These are phyloP conservation scores for Kwoniella mangroviensis DNA, from an alignment of 768 basidiomycete species.

Conservation along the genomic window DNA sequence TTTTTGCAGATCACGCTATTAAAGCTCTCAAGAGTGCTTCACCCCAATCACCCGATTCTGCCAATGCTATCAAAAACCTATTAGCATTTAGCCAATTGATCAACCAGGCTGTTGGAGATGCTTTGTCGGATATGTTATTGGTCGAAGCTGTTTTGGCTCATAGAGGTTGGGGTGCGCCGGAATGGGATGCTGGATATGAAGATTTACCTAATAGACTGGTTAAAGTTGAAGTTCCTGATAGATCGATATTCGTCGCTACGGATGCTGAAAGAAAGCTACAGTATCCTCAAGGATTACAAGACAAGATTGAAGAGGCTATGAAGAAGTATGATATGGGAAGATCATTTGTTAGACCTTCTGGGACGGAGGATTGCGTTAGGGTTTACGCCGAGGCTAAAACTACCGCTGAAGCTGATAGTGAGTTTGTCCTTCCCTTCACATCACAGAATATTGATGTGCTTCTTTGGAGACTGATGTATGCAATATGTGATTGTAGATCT, in stretches of 20 bases:
- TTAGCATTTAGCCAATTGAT: slow-evolving; percentile 79
- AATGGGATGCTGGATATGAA: slow-evolving; percentile 91
- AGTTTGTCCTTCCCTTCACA: slow-evolving; percentile 48
- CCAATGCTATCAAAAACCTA: slow-evolving; percentile 76
- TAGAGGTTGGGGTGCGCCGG: slow-evolving; percentile 74
- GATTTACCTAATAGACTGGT: slow-evolving; percentile 94
- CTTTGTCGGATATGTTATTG: slow-evolving; percentile 90
- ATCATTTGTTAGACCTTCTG: slow-evolving; percentile 92
- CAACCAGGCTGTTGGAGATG: slow-evolving; percentile 98
- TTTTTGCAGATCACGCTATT: slow-evolving; percentile 81
- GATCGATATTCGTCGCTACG: slow-evolving; percentile 81
- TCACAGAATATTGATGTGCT: background rate
- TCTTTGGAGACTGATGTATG: background rate
- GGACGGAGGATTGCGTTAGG: slow-evolving; percentile 96
- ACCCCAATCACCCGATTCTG: slow-evolving; percentile 80
- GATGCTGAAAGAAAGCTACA: slow-evolving; percentile 91
- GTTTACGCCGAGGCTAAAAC: slow-evolving; percentile 92
- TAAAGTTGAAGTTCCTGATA: slow-evolving; percentile 84
- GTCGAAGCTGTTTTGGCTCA: slow-evolving; percentile 91
- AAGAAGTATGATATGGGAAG: slow-evolving; percentile 79
- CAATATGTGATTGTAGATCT: slow-evolving; percentile 22
- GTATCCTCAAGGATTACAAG: slow-evolving; percentile 78
- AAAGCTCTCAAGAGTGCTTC: slow-evolving; percentile 67
- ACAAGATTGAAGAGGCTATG: slow-evolving; percentile 78
- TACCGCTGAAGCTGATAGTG: slow-evolving; percentile 79